Evolutionary conservation across 2,329 filamentous ascomycete genomes (phyloP).

Genomic region (Chlorencoelia australis): DNA sequence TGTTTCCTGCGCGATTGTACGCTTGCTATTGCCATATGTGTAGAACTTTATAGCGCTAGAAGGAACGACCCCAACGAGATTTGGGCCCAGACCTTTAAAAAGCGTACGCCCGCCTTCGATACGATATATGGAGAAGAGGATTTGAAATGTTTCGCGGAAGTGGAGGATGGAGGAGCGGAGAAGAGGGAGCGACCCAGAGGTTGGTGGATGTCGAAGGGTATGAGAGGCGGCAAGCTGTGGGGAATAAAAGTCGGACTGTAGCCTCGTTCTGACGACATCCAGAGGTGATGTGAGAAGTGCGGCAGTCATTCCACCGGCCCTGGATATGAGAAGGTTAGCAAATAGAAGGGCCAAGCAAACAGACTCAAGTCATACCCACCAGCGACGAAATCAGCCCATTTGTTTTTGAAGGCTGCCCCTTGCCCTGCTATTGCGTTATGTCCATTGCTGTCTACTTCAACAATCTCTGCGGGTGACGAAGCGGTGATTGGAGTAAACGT

Average conservation of each 20-base stretch:
- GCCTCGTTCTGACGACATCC: background rate
- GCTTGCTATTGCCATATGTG: background rate
- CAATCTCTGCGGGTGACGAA: too few species aligned
- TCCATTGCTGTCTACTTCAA: too few species aligned
- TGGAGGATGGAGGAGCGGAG: background rate
- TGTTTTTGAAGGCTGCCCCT: too few species aligned
- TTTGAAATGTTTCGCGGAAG: background rate
- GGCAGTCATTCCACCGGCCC: background rate
- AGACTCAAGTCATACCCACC: too few species aligned
- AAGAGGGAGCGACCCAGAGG: background rate
- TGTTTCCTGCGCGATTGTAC: background rate
- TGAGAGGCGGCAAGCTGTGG: background rate
- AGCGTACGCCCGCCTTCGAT: background rate
- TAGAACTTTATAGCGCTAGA: background rate
- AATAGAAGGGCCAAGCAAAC: too few species aligned
- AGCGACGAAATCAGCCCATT: too few species aligned
- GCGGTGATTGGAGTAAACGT: too few species aligned
- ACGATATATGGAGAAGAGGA: background rate
- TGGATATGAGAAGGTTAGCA: too few species aligned
- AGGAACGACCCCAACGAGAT: background rate
- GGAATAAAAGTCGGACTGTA: background rate
- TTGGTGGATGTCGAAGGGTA: background rate
- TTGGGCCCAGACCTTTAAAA: background rate
- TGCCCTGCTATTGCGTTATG: too few species aligned
- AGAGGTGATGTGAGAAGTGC: conserved; percentile 1